phyloP scores from a whole-genome alignment of 2,329 filamentous ascomycete species.

The Trichophyton equinum region DNA sequence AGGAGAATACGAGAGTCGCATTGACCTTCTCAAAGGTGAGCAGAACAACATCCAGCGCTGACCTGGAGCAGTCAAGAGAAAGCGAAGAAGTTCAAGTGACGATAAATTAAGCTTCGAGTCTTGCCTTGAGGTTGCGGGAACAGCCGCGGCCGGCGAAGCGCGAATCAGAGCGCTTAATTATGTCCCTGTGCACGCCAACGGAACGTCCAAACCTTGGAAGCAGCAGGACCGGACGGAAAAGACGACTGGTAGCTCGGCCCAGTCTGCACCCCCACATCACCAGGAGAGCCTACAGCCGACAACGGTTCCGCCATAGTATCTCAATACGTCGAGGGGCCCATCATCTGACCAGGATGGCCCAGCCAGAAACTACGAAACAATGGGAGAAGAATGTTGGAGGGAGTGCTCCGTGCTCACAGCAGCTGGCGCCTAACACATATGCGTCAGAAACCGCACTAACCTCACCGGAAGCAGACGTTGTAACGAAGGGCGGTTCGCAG shows the following conservation, averaged over 20 bases:
- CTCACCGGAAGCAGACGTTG: background rate
- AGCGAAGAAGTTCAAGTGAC: background rate
- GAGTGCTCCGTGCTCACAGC: background rate
- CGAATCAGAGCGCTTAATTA: constrained; percentile 2
- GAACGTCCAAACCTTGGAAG: background rate
- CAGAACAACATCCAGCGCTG: background rate
- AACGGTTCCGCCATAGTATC: background rate
- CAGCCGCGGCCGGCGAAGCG: background rate
- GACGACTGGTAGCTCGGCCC: background rate
- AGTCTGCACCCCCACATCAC: background rate
- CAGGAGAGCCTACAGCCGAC: background rate
- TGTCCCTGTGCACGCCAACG: background rate
- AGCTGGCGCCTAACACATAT: background rate
- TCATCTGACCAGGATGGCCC: background rate
- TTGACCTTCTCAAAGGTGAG: background rate
- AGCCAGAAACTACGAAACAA: background rate
- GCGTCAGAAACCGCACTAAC: background rate
- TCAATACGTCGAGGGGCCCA: background rate
- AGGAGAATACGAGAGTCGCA: background rate
- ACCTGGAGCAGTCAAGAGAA: background rate
- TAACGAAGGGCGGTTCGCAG: background rate
- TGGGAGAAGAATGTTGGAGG: background rate
- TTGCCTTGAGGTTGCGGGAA: background rate
- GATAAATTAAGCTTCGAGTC: background rate
- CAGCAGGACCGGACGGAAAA: background rate